Base-by-base conservation (phyloP, 2,329 filamentous ascomycete species). In the Sphaceloma murrayae region DNA sequence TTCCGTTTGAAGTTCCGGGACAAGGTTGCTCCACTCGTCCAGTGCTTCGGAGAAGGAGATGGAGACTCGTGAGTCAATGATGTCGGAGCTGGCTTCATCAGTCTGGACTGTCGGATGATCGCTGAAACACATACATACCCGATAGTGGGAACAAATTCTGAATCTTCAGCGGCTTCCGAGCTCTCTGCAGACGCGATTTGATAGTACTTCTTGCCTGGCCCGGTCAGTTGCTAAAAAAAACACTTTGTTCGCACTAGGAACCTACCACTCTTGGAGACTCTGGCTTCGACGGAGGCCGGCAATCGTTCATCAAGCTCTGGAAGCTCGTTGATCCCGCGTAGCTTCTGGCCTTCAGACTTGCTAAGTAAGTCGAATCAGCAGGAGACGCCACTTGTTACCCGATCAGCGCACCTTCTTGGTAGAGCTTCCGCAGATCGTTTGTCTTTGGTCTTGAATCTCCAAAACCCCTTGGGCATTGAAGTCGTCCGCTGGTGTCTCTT, bases 181-280 rank as follows among this genome's bases (percentile, higher is more conserved):
- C 7, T 7, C 16, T 40, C 24, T 6, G 13, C 33, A 4, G 45
- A 18, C 13, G 40, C 43, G 17, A 50, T 50, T 29, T 50, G 42
- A n/a, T 43, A 45, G 38, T 50, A 50, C 7, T 36, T 48, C 11
- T 33, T 32, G 13, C 48, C 48, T 50, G 30, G 11, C 11, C n/a
- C 4, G 21, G 29, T 48, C 31, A 42, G 30, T n/a, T n/a, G 9
- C 31, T 3, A 22, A 38, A 11, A 5, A 14, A 16, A 9, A 13
- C 2, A 5, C 2, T 5, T 5, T 32, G 3, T 18, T 14, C 4
- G 10, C 7, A 7, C 16, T 13, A 11, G 8, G 11, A 9, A 50
- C 55, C 34, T 43, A 62, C 60, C 60, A 31, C 50, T 57, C 8
- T 54, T 57, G 2, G 60, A 60, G 1, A 60, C 47, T 40, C 59